Base-by-base conservation (phyloP, 169 alveolate genomes). In the Sarcocystis neurona region DNA sequence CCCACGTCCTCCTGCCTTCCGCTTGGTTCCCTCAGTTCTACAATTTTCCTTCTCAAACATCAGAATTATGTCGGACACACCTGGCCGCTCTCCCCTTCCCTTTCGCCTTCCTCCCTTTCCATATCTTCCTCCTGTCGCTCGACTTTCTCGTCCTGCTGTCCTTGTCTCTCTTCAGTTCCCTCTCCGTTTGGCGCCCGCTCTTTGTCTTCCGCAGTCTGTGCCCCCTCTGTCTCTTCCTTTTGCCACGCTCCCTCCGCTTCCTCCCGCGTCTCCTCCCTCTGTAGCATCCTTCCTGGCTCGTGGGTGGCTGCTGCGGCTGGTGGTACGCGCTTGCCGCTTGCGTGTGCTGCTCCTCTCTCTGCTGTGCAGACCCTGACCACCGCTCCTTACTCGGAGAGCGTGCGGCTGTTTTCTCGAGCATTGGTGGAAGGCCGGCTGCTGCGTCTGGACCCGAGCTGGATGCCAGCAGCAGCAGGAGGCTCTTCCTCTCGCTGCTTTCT, bases 351-450 rank as follows among this genome's bases (percentile, higher is more conserved):
- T 5, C 53, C 82, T 2, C 82, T 72, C 2, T 27, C 82, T 39
- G 82, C 53, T 72, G 82, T 72, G 56, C 82, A 53, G 34, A 72
- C 82, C 20, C 82, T 72, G 27, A 48, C 43, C 4, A 53, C 41
- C 0, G 47, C 53, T 34, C 82, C 82, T 10, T n/a, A 53, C n/a
- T 23, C 43, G 2, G 37, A 23, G 2, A n/a, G 43, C 41, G 6
- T 72, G 56, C 82, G 82, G 39, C 18, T 72, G 32, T 72, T 72
- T 32, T 39, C 43, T 43, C 32, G 34, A 39, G 82, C 82, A 30
- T 56, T 72, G 58, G 32, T 34, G n/a, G 23, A 43, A 23, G 82
- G 82, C 39, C 47, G 82, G 6, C 53, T 72, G 4, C 56, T 56
- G n/a, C n/a, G n/a, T n/a, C n/a, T n/a, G n/a, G n/a, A n/a, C n/a